phyloP scores from a whole-genome alignment of 768 basidiomycete genomes.

The Termitomyces sp. region DNA sequence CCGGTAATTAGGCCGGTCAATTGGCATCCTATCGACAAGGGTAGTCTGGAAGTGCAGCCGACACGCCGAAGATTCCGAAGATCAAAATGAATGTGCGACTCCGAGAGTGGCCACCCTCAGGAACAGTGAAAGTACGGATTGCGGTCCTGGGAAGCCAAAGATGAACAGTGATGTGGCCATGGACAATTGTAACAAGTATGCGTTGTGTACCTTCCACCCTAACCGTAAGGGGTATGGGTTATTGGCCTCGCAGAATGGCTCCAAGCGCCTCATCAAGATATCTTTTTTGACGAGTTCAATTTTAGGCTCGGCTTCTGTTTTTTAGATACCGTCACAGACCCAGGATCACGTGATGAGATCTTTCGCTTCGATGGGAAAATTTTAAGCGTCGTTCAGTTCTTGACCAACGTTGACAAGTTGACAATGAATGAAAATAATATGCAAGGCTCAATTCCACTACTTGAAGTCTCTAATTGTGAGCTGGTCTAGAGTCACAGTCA shows the following conservation, averaged over 20 bases:
- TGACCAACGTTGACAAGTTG: neutral
- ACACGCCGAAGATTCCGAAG: neutral
- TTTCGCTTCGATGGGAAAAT: too few relatives aligned
- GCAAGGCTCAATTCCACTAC: neutral
- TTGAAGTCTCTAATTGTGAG: neutral
- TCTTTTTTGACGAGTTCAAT: neutral
- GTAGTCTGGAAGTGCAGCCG: neutral
- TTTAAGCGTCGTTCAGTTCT: neutral
- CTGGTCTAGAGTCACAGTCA: neutral
- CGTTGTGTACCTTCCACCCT: neutral
- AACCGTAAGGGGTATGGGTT: neutral
- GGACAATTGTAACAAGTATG: neutral
- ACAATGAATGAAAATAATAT: neutral
- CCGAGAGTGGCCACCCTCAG: neutral
- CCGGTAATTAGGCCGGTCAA: slow-evolving; percentile 1
- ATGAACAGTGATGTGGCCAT: neutral
- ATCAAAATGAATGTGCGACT: neutral
- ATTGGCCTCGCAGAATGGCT: neutral
- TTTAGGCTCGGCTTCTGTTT: neutral
- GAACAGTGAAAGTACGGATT: neutral
- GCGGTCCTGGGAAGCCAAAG: neutral
- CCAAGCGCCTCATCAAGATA: neutral
- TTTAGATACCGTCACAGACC: neutral
- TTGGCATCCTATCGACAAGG: neutral
- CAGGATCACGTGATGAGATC: neutral